A percentile compares a stretch with the other conserved stretches of the same genome.
Conservation (phyloP, 805 yeast genomes). For the Sugiyamaella lignohabitans region DNA sequence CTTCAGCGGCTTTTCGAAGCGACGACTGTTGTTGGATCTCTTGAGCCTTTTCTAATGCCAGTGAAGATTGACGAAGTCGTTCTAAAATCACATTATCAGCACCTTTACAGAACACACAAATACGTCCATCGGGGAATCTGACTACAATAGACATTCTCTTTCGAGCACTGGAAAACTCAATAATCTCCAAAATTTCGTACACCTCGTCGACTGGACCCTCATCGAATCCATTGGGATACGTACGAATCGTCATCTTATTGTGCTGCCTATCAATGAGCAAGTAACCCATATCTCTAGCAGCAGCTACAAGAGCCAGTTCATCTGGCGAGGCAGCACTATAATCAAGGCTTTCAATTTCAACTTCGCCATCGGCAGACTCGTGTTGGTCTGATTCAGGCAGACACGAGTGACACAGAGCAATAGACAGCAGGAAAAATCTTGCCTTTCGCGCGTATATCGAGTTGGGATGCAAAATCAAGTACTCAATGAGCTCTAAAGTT, state of each 20-base stretch:
- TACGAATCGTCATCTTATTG: conserved; percentile 55
- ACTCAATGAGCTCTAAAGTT: conserved; percentile 60
- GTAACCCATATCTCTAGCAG: conserved; percentile 92
- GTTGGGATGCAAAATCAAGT: conserved; percentile 66
- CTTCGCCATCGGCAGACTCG: conserved; percentile 25
- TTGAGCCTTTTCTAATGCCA: conserved; percentile 59
- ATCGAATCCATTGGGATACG: conserved; percentile 79
- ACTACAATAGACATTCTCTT: conserved; percentile 93
- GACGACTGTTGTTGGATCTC: conserved; percentile 54
- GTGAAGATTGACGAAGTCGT: conserved; percentile 48
- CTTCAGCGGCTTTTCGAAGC: conserved; percentile 69
- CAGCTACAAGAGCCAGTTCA: conserved; percentile 86
- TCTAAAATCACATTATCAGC: conserved; percentile 90
- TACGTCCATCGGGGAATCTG: conserved; percentile 64
- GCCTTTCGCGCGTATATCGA: conserved; percentile 64
- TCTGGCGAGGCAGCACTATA: conserved; percentile 97
- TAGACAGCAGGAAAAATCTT: conserved; percentile 67
- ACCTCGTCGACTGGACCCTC: conserved; percentile 54
- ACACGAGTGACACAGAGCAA: conserved; percentile 88
- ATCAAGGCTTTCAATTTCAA: conserved; percentile 47
- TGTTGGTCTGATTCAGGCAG: conserved; percentile 45
- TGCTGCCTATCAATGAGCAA: conserved; percentile 68
- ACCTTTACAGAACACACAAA: conserved; percentile 84
- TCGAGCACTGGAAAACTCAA: conserved; percentile 81
- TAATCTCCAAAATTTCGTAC: conserved; percentile 69